phyloP scores from a whole-genome alignment of 1,284 basidiomycete species.

The Ustilago tritici region DNA sequence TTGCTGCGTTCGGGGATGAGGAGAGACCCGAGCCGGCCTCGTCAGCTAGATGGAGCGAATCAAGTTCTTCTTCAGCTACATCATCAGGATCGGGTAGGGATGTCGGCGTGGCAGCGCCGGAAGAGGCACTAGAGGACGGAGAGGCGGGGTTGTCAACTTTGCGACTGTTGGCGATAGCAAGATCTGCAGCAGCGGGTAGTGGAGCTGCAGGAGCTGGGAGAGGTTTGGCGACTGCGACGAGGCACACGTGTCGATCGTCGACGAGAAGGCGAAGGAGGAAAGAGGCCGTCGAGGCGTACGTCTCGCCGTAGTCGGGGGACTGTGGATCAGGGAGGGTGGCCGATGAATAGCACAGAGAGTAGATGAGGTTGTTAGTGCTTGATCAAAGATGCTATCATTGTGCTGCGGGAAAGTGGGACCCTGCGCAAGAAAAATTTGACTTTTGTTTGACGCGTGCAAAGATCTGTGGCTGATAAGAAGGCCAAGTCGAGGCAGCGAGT shows the following conservation, averaged over 20 bases:
- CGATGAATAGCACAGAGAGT: neutral
- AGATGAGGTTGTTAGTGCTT: neutral
- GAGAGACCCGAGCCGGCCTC: constrained; percentile 17
- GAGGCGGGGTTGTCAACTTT: neutral
- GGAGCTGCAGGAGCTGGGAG: constrained; percentile 51
- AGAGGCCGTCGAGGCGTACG: constrained; percentile 58
- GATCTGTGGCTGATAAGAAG: constrained; percentile 13
- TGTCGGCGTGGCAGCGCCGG: neutral
- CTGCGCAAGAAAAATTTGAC: neutral
- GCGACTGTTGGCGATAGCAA: constrained; percentile 10
- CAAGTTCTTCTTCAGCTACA: neutral
- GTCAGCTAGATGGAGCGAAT: neutral
- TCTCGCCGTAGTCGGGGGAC: constrained; percentile 55
- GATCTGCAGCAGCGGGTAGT: constrained; percentile 18
- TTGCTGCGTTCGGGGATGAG: constrained; percentile 7
- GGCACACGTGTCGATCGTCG: constrained; percentile 63
- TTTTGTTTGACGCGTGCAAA: constrained; percentile 9
- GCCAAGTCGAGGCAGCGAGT: neutral
- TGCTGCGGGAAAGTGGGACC: neutral
- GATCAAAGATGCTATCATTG: neutral
- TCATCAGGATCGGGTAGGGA: neutral
- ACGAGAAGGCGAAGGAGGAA: constrained; percentile 64
- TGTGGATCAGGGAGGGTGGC: constrained; percentile 14
- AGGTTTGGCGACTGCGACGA: constrained; percentile 62
- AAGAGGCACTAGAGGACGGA: neutral